phyloP scores from a whole-genome alignment of 495 filamentous ascomycete genomes.

The Podospora fimiseda region DNA sequence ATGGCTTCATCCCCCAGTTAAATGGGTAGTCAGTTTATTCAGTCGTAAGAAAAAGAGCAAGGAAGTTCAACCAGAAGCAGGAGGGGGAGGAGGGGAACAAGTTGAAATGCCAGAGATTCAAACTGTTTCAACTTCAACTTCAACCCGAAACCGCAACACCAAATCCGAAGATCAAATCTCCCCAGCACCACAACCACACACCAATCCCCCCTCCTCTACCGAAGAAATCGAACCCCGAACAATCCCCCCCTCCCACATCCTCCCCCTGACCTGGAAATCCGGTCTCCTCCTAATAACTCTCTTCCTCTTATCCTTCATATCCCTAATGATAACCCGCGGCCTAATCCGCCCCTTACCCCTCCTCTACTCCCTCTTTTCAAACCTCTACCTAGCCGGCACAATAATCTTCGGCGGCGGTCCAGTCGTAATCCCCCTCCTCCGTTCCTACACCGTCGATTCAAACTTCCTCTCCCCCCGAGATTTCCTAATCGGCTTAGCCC shows the following conservation, averaged over 20 bases:
- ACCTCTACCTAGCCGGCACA: conserved; percentile 79
- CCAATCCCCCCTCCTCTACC: too few relatives aligned
- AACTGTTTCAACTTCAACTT: too few relatives aligned
- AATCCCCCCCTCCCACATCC: conserved; percentile 31
- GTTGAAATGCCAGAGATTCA: too few relatives aligned
- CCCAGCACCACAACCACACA: too few relatives aligned
- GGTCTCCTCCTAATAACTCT: conserved; percentile 42
- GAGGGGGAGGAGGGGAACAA: too few relatives aligned
- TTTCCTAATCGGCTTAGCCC: conserved; percentile 74
- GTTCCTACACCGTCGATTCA: conserved; percentile 70
- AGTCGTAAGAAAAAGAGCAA: too few relatives aligned
- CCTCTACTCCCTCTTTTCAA: conserved; percentile 61
- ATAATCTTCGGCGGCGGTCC: conserved; percentile 85
- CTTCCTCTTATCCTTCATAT: conserved; percentile 58
- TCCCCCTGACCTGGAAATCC: conserved; percentile 36
- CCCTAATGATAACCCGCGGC: conserved; percentile 52
- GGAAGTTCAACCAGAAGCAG: not conserved
- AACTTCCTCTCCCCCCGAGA: conserved; percentile 75
- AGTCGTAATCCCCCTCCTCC: conserved; percentile 75
- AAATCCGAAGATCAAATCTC: too few relatives aligned
- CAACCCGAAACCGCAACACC: too few relatives aligned
- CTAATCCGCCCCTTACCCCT: conserved; percentile 39
- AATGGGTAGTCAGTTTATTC: not conserved
- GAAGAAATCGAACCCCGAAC: conserved; percentile 30
- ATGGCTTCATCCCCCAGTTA: conserved; percentile 34